phyloP scores from a whole-genome alignment of 768 basidiomycete species.

The Leccinum ochraceum region DNA sequence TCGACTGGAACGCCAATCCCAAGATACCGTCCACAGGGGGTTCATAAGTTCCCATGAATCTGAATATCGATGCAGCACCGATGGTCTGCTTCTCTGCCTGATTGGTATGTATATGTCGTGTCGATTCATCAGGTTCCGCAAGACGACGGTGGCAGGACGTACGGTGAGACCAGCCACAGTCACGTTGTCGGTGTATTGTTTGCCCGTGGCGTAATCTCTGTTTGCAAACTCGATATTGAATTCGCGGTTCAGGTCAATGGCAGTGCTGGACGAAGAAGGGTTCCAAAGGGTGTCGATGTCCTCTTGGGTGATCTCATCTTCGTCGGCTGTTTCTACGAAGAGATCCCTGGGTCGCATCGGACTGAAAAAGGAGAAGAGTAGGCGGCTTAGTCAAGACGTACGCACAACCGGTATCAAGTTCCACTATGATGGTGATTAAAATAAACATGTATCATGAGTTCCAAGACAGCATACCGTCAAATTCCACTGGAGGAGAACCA shows the following conservation, averaged over 20 bases:
- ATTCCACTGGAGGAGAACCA: not conserved
- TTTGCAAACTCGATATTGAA: not conserved
- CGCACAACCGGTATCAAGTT: not conserved
- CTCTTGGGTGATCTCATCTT: not conserved
- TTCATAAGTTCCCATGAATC: no score
- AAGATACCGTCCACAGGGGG: no score
- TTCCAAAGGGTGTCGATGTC: not conserved
- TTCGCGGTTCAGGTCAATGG: not conserved
- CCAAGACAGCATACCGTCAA: not conserved
- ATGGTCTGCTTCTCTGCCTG: constrained; percentile 7
- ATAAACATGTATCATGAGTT: not conserved
- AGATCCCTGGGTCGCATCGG: not conserved
- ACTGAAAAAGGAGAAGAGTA: not conserved
- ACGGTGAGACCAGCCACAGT: not conserved
- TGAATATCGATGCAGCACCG: no score
- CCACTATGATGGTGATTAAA: not conserved
- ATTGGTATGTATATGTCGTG: not conserved
- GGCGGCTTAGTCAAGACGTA: not conserved
- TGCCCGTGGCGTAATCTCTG: not conserved
- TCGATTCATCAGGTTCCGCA: not conserved
- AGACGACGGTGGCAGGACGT: not conserved
- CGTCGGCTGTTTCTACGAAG: not conserved
- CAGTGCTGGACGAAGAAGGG: not conserved
- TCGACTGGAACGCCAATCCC: no score
- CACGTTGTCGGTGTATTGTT: not conserved